These are phyloP conservation scores for Haplosporangium sp. DNA, from an alignment of 371 early-diverging fungal species.

Conservation along the genomic window DNA sequence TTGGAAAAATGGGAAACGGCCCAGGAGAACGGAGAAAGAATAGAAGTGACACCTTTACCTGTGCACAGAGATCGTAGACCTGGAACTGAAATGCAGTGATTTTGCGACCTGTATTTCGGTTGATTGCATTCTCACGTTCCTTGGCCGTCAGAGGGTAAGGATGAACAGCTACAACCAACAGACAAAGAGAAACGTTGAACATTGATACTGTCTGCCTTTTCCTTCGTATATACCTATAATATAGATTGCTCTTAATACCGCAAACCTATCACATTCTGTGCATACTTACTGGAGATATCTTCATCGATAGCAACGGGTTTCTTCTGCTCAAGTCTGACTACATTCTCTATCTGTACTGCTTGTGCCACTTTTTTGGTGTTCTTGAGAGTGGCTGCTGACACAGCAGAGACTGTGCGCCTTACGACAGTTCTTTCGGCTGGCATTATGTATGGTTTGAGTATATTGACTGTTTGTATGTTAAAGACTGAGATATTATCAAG, in stretches of 20 bases:
- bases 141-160: constrained; percentile 56
- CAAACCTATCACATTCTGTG: neutral
- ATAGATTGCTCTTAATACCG: too few relatives aligned
- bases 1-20: too few relatives aligned
- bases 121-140: constrained; percentile 62
- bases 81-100: constrained; percentile 78
- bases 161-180: constrained; percentile 39
- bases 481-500: too few relatives aligned
- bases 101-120: constrained; percentile 64
- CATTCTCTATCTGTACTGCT: neutral
- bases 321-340: neutral
- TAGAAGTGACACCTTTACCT: constrained; percentile 48
- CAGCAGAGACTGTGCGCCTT: constrained; percentile 13
- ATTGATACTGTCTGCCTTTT: too few relatives aligned
- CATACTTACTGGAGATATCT: constrained; percentile 31
- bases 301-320: constrained; percentile 39
- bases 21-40: neutral
- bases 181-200: neutral
- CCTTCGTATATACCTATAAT: too few relatives aligned
- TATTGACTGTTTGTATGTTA: too few relatives aligned
- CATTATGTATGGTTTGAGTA: constrained; percentile 11
- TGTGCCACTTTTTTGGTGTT: neutral
- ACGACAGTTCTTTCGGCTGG: constrained; percentile 29
- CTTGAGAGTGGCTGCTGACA: neutral
- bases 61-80: constrained; percentile 77